Percentiles rank a stretch among this genome's conserved stretches.
Evolutionary conservation across 1,139 yeast species (phyloP).

Genomic region (Blastobotrys niveus): DNA sequence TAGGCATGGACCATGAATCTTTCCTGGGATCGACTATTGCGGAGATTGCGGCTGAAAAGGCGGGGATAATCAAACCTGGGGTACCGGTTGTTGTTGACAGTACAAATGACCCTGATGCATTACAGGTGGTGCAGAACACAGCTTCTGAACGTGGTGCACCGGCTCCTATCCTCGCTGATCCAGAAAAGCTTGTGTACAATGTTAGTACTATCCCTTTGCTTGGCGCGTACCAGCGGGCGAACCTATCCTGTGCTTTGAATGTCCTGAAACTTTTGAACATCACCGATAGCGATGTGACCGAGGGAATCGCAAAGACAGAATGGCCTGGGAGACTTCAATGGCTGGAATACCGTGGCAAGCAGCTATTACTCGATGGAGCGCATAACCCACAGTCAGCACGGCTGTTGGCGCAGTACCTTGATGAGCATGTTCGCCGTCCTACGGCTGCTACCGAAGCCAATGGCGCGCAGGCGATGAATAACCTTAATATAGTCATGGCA

Average conservation of each 20-base stretch:
- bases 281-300: slow-evolving; percentile 33
- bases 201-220: slow-evolving; percentile 48
- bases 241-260: slow-evolving; percentile 63
- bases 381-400: slow-evolving; percentile 82
- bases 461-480: slow-evolving; percentile 32
- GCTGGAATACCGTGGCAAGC: slow-evolving; percentile 54
- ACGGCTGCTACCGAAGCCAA: too few relatives aligned
- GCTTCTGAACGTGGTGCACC: slow-evolving; percentile 21
- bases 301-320: slow-evolving; percentile 44
- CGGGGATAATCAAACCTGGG: slow-evolving; percentile 66
- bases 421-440: background rate
- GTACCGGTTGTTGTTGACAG: slow-evolving; percentile 71
- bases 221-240: slow-evolving; percentile 68
- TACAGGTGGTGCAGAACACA: slow-evolving; percentile 38
- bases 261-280: slow-evolving; percentile 37
- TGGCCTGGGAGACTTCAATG: slow-evolving; percentile 42
- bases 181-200: slow-evolving; percentile 13
- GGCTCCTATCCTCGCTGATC: slow-evolving; percentile 12
- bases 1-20: slow-evolving; percentile 77
- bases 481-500: slow-evolving; percentile 61
- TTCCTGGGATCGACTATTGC: slow-evolving; percentile 60
- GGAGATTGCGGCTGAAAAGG: slow-evolving; percentile 70
- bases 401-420: slow-evolving; percentile 50
- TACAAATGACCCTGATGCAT: slow-evolving; percentile 49
- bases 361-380: slow-evolving; percentile 77